Base-by-base conservation (phyloP, 139 green algal species). In the Micractinium sp. region DNA sequence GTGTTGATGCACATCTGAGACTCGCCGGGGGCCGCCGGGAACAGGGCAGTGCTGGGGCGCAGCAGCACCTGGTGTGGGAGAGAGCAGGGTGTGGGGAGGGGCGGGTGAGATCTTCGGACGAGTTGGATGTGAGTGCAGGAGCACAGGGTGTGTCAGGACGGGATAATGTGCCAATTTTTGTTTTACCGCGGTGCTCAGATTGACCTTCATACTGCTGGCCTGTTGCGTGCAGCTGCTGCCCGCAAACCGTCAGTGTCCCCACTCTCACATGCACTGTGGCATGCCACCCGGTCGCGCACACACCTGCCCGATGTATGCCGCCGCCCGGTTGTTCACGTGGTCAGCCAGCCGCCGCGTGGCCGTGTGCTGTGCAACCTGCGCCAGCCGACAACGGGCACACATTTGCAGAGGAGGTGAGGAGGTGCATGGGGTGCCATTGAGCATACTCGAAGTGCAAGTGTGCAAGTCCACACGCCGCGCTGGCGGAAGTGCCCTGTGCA, bases 1-100 rank as follows among this genome's bases (percentile, higher is more conserved):
- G 41, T 66, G 71, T 92, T 92, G 53, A 94, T 82, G 5, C 87
- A 63, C 77, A 94, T 79, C 85, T 94, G 90, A 12, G 27, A 41
- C 85, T 93, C 91, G 29, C 91, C 89, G 25, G 80, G 79, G 25
- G 69, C 67, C 0, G 90, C 25, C 0, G 90, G 69, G 80, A 56
- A 82, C 20, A 53, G 36, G 0, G 18, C 22, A 0, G 39, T 75
- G 33, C 16, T 15, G n/a, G 89, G 91, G 22, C 91, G 85, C 84
- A 93, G 79, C 89, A 93, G 81, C 36, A 91, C 82, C 85, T 91
- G 73, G 2, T 38, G 23, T 23, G 35, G 38, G 38, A 53, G 41
- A 41, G 38, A 9, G 31, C 38, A 25, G 16, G 29, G 38, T 39
- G 84, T 29, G 13, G 33, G 27, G 36, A 31, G 71, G 5, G 29